Evolutionary conservation across 2,329 filamentous ascomycete genomes (phyloP).

Genomic region (Pseudomassariella vexata): DNA sequence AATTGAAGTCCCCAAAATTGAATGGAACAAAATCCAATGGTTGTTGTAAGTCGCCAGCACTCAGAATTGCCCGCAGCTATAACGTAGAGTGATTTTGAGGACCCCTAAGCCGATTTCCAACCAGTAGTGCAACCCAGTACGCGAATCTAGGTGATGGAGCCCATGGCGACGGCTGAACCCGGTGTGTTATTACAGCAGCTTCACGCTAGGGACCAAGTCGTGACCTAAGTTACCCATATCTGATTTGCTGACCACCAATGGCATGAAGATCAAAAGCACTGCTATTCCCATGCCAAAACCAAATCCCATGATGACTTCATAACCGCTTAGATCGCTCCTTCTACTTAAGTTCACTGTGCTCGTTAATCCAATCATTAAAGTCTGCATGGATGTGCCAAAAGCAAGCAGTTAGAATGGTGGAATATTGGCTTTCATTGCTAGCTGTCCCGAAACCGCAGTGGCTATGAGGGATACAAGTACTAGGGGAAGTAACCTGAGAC

Average conservation of each 20-base stretch:
- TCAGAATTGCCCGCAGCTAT: no score
- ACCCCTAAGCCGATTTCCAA: no score
- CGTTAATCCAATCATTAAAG: conserved; percentile 26
- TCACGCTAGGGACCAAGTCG: no score
- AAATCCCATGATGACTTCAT: conserved; percentile 27
- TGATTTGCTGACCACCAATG: conserved; percentile 20
- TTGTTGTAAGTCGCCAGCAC: no score
- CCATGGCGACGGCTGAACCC: conserved; percentile 25
- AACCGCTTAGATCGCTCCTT: conserved; percentile 21
- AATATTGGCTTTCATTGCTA: conserved; percentile 19
- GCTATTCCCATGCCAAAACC: conserved; percentile 27
- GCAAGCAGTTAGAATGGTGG: conserved; percentile 24
- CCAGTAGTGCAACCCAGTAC: conserved; percentile 30
- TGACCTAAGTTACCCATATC: conserved; percentile 27
- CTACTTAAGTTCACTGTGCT: conserved; percentile 15
- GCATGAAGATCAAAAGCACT: conserved; percentile 23
- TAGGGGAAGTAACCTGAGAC: no score
- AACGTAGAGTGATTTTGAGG: no score
- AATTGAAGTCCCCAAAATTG: no score
- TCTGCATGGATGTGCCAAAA: conserved; percentile 19
- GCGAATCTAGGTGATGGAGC: conserved; percentile 29
- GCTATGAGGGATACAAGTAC: conserved; percentile 24
- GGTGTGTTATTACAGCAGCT: conserved; percentile 1
- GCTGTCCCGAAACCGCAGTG: conserved; percentile 20
- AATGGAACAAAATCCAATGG: no score